Percentiles rank a stretch among this genome's conserved stretches.
Evolutionary conservation across 2,329 filamentous ascomycete genomes (phyloP).

Genomic region (Aureobasidium sp.): DNA sequence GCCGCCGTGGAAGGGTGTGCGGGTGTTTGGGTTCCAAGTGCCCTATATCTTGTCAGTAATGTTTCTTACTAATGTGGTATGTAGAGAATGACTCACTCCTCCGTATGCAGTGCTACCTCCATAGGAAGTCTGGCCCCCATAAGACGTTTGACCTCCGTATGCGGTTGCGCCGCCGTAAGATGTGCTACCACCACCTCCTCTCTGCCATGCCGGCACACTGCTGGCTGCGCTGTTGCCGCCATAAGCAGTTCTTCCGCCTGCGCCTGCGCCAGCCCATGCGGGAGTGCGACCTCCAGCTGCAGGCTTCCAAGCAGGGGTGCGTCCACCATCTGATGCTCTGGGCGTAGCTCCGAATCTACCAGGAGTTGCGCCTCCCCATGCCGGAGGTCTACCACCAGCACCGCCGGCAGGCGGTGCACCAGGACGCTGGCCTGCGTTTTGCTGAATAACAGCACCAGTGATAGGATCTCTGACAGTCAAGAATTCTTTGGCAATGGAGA

Average conservation of each 20-base stretch:
- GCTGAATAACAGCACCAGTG: constrained; percentile 70
- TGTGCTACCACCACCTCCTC: constrained; percentile 32
- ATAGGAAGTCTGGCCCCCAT: constrained; percentile 46
- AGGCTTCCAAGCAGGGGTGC: constrained; percentile 59
- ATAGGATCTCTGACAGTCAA: constrained; percentile 75
- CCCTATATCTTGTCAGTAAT: constrained; percentile 20
- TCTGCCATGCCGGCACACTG: constrained; percentile 37
- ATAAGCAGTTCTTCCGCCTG: constrained; percentile 36
- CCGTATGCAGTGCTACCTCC: constrained; percentile 41
- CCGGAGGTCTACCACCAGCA: constrained; percentile 32
- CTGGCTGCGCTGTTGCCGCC: constrained; percentile 37
- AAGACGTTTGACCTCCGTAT: constrained; percentile 62
- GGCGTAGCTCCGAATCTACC: constrained; percentile 43
- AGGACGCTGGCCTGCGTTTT: constrained; percentile 42
- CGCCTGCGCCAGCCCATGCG: constrained; percentile 39
- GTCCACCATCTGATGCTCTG: constrained; percentile 41
- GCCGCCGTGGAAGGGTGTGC: constrained; percentile 61
- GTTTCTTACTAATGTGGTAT: constrained; percentile 12
- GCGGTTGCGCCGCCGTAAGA: constrained; percentile 48
- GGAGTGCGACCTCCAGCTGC: constrained; percentile 34
- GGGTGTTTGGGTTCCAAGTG: constrained; percentile 30
- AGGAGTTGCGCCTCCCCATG: constrained; percentile 16
- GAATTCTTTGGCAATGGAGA: constrained; percentile 73
- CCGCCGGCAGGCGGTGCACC: constrained; percentile 33
- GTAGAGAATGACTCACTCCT: constrained; percentile 23